Evolutionary conservation across 495 filamentous ascomycete species (phyloP).

Genomic region (Elaphomyces granulatus): DNA sequence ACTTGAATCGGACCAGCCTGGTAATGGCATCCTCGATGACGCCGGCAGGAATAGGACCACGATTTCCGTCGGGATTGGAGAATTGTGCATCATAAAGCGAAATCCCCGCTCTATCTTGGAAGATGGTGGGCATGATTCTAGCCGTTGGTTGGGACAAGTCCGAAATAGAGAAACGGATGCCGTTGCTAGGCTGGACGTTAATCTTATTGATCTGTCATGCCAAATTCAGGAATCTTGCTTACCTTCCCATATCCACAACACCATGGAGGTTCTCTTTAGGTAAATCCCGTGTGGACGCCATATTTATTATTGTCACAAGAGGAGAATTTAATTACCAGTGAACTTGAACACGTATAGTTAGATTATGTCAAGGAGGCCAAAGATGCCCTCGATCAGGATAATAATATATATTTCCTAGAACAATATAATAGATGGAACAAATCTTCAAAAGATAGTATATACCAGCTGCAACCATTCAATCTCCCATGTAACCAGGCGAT

Average conservation of each 20-base stretch:
- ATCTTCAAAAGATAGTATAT: too few relatives aligned
- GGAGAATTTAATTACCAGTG: too few relatives aligned
- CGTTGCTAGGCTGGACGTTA: slow-evolving; percentile 68
- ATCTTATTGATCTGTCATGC: background rate
- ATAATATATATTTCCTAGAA: too few relatives aligned
- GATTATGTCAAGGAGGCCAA: too few relatives aligned
- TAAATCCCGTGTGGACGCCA: too few relatives aligned
- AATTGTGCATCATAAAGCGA: slow-evolving; percentile 83
- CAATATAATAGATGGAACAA: too few relatives aligned
- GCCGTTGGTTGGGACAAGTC: slow-evolving; percentile 53
- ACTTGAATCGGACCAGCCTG: slow-evolving; percentile 54
- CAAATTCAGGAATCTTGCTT: slow-evolving; percentile 7
- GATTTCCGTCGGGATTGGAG: slow-evolving; percentile 21
- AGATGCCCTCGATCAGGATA: too few relatives aligned
- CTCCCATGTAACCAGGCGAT: too few relatives aligned
- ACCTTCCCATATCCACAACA: slow-evolving; percentile 63
- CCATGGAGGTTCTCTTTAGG: slow-evolving; percentile 4
- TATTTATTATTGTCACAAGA: too few relatives aligned
- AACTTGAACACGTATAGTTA: too few relatives aligned
- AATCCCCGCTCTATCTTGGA: slow-evolving; percentile 62
- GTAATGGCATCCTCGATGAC: slow-evolving; percentile 50
- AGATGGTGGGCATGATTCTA: slow-evolving; percentile 62
- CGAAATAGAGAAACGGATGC: slow-evolving; percentile 85
- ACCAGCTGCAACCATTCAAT: too few relatives aligned
- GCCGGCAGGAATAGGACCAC: slow-evolving; percentile 43